A percentile compares a stretch with the other conserved stretches of the same genome.
These are phyloP conservation scores for Saturnispora kantuleensis DNA, from an alignment of 805 yeast species.

Conservation along the genomic window DNA sequence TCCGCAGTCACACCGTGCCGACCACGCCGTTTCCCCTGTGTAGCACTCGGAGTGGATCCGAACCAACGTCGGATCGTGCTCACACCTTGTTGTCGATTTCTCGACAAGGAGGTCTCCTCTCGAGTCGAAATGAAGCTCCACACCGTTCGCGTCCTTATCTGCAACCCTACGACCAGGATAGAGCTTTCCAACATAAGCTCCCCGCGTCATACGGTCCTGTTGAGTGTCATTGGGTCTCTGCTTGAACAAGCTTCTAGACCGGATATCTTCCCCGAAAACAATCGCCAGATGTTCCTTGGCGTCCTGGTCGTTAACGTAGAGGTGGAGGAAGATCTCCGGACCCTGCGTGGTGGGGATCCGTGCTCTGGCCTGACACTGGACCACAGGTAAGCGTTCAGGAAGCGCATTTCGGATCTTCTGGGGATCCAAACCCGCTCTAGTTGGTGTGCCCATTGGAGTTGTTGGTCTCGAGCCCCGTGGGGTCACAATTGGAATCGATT, in stretches of 20 bases:
- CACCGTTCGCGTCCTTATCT: slow-evolving; percentile 42
- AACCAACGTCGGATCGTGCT: slow-evolving; percentile 46
- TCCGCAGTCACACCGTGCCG: slow-evolving; percentile 98
- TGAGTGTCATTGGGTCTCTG: slow-evolving; percentile 61
- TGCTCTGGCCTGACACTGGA: slow-evolving; percentile 86
- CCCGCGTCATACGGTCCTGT: slow-evolving; percentile 94
- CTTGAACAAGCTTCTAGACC: slow-evolving; percentile 64
- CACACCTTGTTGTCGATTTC: slow-evolving; percentile 19
- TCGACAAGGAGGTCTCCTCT: slow-evolving; percentile 29
- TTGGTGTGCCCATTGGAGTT: neutral
- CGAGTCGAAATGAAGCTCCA: slow-evolving; percentile 32
- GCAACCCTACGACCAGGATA: slow-evolving; percentile 78
- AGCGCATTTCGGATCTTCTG: slow-evolving; percentile 22
- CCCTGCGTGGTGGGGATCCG: slow-evolving; percentile 95
- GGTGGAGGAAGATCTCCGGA: slow-evolving; percentile 84
- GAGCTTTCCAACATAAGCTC: slow-evolving; percentile 87
- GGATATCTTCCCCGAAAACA: slow-evolving; percentile 87
- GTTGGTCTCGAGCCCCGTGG: neutral
- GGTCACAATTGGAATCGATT: neutral
- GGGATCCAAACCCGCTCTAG: neutral
- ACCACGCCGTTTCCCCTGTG: slow-evolving; percentile 99
- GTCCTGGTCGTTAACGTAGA: slow-evolving; percentile 80
- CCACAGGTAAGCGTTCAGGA: slow-evolving; percentile 57
- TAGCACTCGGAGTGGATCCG: slow-evolving; percentile 96
- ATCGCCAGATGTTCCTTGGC: slow-evolving; percentile 93